A percentile compares a stretch with the other conserved stretches of the same genome.
These are phyloP conservation scores for Cenococcum geophilum DNA, from an alignment of 495 filamentous ascomycete genomes.

Conservation along the genomic window DNA sequence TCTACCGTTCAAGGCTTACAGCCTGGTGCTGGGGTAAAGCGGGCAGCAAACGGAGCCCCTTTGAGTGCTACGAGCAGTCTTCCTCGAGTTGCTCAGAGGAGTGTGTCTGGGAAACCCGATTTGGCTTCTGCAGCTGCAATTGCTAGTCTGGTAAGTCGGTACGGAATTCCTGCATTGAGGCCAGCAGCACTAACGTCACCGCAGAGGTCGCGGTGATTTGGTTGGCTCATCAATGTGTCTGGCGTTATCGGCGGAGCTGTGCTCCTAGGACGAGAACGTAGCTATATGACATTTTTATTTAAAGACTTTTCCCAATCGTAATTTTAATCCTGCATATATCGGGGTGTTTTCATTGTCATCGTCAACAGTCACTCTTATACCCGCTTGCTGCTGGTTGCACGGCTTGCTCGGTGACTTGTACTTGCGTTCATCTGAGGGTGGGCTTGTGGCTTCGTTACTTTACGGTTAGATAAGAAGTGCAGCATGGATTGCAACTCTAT, in stretches of 20 bases:
- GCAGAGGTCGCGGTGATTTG: constrained; percentile 21
- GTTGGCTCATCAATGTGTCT: not conserved
- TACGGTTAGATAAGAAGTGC: too few species aligned
- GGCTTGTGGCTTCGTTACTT: not conserved
- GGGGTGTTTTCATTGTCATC: constrained; percentile 5
- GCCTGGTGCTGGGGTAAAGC: constrained; percentile 23
- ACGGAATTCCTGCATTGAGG: not conserved
- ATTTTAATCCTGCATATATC: constrained; percentile 4
- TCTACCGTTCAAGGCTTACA: constrained; percentile 27
- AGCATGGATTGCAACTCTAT: too few species aligned
- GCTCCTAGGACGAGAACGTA: not conserved
- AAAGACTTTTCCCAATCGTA: not conserved
- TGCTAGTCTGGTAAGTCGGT: constrained; percentile 30
- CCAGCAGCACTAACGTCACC: constrained; percentile 4
- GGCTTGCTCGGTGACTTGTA: constrained; percentile 2
- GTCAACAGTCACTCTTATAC: constrained; percentile 8
- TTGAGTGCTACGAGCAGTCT: constrained; percentile 30
- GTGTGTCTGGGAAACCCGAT: constrained; percentile 32
- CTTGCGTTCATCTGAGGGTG: not conserved
- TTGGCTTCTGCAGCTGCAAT: constrained; percentile 32
- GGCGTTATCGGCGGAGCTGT: not conserved
- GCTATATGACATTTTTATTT: constrained; percentile 1
- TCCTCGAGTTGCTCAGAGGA: constrained; percentile 31
- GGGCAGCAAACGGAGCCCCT: constrained; percentile 24
- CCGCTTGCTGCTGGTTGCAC: constrained; percentile 3